Percentiles rank a stretch among this genome's conserved stretches.
Evolutionary conservation across 2,329 filamentous ascomycete species (phyloP).

Genomic region (Cladophialophora bantiana): DNA sequence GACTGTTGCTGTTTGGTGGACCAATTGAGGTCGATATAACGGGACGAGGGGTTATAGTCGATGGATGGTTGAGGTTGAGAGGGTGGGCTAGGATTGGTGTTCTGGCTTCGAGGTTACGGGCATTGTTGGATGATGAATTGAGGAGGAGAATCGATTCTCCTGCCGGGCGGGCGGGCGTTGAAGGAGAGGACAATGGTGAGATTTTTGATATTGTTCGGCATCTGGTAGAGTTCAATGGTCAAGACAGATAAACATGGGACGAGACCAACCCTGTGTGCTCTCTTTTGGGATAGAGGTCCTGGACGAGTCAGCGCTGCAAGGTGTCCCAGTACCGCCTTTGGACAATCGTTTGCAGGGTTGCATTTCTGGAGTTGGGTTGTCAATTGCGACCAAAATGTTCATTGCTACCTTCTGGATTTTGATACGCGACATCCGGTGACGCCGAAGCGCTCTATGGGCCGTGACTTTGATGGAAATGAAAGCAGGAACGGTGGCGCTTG

Average conservation of each 20-base stretch:
- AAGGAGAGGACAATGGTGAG: slow-evolving; percentile 49
- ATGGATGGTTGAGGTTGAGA: slow-evolving; percentile 84
- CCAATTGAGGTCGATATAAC: slow-evolving; percentile 81
- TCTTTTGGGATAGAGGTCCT: not conserved
- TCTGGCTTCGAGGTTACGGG: slow-evolving; percentile 78
- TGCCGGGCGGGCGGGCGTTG: slow-evolving; percentile 53
- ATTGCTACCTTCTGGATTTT: too few species aligned
- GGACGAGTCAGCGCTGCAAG: not conserved
- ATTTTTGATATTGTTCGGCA: slow-evolving; percentile 79
- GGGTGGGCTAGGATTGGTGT: slow-evolving; percentile 97
- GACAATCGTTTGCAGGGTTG: too few species aligned
- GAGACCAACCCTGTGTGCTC: not conserved
- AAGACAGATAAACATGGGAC: slow-evolving; percentile 64
- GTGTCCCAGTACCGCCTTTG: not conserved
- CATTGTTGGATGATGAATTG: slow-evolving; percentile 85
- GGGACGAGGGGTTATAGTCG: slow-evolving; percentile 84
- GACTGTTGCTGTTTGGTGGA: slow-evolving; percentile 85
- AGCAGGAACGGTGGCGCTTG: not conserved
- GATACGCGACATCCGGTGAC: too few species aligned
- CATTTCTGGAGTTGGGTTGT: too few species aligned
- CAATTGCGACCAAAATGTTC: too few species aligned
- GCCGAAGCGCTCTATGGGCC: not conserved
- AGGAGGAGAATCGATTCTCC: slow-evolving; percentile 81
- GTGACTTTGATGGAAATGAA: not conserved
- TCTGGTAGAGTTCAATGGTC: slow-evolving; percentile 86